These are phyloP conservation scores for Blastomyces parvus DNA, from an alignment of 2,329 filamentous ascomycete genomes.

Conservation along the genomic window DNA sequence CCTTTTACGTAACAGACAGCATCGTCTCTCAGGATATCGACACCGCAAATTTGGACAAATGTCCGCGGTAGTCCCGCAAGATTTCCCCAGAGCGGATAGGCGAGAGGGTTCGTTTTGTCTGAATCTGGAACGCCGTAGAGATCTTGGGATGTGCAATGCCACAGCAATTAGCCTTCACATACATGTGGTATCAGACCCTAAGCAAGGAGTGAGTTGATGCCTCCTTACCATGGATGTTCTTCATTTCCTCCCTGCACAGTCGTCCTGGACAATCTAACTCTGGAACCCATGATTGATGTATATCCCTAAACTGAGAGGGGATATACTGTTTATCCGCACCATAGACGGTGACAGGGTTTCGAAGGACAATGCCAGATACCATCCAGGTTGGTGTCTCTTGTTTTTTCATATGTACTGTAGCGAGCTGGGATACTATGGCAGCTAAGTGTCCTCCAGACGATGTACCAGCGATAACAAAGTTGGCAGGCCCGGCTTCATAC, in stretches of 20 bases:
- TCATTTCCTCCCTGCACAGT: conserved; percentile 4
- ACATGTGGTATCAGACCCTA: neutral
- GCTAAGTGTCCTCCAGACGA: conserved; percentile 10
- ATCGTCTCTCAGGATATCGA: conserved; percentile 10
- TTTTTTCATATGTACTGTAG: neutral
- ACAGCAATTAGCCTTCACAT: neutral
- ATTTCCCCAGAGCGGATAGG: conserved; percentile 10
- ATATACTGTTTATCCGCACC: conserved; percentile 8
- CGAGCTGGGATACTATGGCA: conserved; percentile 7
- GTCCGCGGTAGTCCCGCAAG: conserved; percentile 1
- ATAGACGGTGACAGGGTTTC: conserved; percentile 9
- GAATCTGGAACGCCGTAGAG: conserved; percentile 1
- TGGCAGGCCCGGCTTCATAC: neutral
- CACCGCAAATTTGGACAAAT: conserved; percentile 6
- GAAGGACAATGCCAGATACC: conserved; percentile 3
- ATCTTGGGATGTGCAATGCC: neutral
- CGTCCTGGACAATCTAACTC: conserved; percentile 3
- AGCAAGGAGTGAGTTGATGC: no score
- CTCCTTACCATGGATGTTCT: conserved; percentile 4
- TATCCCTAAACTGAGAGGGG: neutral
- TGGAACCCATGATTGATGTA: conserved; percentile 9
- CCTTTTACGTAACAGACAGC: conserved; percentile 5
- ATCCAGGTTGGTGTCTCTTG: neutral
- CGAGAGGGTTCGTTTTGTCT: conserved; percentile 5
- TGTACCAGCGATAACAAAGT: conserved; percentile 6